Base-by-base conservation (phyloP, 73 alveolate genomes). In the Breviolum minutum region DNA sequence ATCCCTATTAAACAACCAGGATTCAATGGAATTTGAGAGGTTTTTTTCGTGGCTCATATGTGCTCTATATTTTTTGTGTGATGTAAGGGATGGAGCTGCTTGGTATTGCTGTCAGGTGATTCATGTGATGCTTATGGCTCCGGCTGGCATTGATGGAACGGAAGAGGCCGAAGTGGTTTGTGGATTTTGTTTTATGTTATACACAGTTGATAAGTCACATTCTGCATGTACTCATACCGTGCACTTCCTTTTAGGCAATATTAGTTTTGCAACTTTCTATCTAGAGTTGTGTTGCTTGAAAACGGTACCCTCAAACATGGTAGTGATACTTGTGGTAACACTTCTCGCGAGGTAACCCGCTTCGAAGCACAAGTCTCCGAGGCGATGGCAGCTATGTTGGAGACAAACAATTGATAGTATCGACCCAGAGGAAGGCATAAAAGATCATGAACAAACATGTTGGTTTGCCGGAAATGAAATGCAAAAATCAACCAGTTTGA, bases 91-190 rank as follows among this genome's bases (percentile, higher is more conserved):
- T 30, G 26, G 54, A 40, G 62, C 5, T 79, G 63, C 30, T 11
- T 17, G 10, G 89, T n/a, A 24, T 8, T n/a, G 14, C 64, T 1
- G 29, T 27, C 64, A 89, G 96, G 69, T 76, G 48, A 48, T 89
- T 24, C 40, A 27, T n/a, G 70, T 89, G 29, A 89, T 89, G 96
- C 86, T 89, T 29, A 89, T 70, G 86, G 87, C 96, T 32, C 96
- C 96, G 14, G 87, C 96, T 30, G 96, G 96, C n/a, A 76, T 89
- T 62, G 96, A 60, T 27, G 86, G 86, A 13, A 89, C 85, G 6
- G 96, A 89, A 20, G 96, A 89, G 96, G 96, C 24, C 63, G 22
- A 48, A 2, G 54, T 40, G 54, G 54, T 40, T 40, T 40, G 54
- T 40, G 54, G 54, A 40, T 40, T 40, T 27, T 79, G 62, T 20